A percentile compares a stretch with the other conserved stretches of the same genome.
Evolutionary conservation across 345 rosid genomes (phyloP).

Genomic region (Eucalyptus sideroxylon): DNA sequence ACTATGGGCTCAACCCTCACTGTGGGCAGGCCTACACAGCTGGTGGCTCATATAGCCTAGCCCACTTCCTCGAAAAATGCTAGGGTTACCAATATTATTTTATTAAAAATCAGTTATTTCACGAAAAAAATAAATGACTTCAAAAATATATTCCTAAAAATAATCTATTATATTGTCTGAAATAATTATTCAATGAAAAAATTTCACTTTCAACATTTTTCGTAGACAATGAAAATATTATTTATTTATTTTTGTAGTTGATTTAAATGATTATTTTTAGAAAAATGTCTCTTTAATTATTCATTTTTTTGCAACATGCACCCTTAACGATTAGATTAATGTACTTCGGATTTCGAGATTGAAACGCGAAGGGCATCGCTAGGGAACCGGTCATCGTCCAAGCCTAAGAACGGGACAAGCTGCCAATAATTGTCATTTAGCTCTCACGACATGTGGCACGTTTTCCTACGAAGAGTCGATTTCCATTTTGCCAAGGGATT

Average conservation of each 20-base stretch:
- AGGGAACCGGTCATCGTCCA: neutral
- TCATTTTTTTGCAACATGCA: neutral
- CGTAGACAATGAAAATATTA: no score
- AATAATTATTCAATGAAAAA: no score
- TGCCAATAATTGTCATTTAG: neutral
- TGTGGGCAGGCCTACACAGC: neutral
- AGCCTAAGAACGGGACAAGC: neutral
- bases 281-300: neutral
- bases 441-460: neutral
- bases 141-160: neutral
- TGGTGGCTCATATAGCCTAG: neutral
- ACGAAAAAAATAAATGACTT: no score
- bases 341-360: neutral
- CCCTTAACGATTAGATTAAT: neutral
- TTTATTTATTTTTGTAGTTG: no score
- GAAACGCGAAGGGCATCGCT: neutral
- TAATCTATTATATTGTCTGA: no score
- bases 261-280: neutral
- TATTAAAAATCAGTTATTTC: rapidly evolving
- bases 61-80: neutral
- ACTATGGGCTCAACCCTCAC: neutral
- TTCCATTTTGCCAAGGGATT: neutral
- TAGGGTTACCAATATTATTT: neutral
- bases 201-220: neutral
- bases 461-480: neutral